phyloP scores from a whole-genome alignment of 495 filamentous ascomycete species.

The Poronia punctata region DNA sequence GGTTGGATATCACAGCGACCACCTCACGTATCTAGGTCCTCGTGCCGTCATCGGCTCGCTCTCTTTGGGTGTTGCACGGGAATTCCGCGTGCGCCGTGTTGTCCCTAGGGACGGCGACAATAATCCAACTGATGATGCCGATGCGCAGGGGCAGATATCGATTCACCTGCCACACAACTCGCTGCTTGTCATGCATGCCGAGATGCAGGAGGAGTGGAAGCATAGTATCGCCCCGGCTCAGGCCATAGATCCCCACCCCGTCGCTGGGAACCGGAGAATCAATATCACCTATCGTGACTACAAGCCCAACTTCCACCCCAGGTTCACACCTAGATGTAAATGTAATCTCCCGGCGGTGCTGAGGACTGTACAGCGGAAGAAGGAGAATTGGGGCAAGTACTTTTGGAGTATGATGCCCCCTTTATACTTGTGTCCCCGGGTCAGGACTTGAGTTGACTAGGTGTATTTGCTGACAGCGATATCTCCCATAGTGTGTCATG shows the following conservation, averaged over 20 bases:
- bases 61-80: slow-evolving; percentile 79
- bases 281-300: slow-evolving; percentile 95
- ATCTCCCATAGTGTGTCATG: slow-evolving; percentile 55
- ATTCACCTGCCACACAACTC: slow-evolving; percentile 94
- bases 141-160: slow-evolving; percentile 74
- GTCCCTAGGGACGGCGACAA: slow-evolving; percentile 41
- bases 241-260: slow-evolving; percentile 71
- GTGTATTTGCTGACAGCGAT: neutral
- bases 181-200: slow-evolving; percentile 87
- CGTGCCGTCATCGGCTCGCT: slow-evolving; percentile 81
- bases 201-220: slow-evolving; percentile 80
- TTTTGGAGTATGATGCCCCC: slow-evolving; percentile 58
- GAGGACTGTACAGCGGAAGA: slow-evolving; percentile 69
- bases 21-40: slow-evolving; percentile 88
- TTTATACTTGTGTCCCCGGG: neutral
- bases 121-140: slow-evolving; percentile 34
- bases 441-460: too few relatives aligned
- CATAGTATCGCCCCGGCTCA: slow-evolving; percentile 68
- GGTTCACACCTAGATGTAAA: slow-evolving; percentile 52
- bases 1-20: slow-evolving; percentile 88
- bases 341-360: slow-evolving; percentile 68
- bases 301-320: slow-evolving; percentile 65
- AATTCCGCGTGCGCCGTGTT: slow-evolving; percentile 79
- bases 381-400: slow-evolving; percentile 68
- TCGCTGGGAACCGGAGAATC: slow-evolving; percentile 72